Percentiles rank a stretch among this genome's conserved stretches.
These are phyloP conservation scores for Diaporthe sp. DNA, from an alignment of 2,329 filamentous ascomycete genomes.

Conservation along the genomic window DNA sequence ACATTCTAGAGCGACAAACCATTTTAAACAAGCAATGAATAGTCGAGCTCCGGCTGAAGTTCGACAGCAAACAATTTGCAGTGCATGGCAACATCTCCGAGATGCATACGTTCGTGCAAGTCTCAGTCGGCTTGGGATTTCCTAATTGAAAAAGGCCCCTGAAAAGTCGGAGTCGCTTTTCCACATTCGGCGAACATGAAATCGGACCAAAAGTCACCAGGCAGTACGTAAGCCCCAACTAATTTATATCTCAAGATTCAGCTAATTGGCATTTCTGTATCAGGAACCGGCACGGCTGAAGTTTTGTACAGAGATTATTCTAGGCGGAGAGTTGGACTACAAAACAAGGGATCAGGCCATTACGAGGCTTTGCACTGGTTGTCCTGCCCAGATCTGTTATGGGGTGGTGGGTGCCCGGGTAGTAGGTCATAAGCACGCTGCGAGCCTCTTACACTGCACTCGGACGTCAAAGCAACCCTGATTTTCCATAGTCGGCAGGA, in stretches of 20 bases:
- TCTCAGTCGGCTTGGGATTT: neutral
- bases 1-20: neutral
- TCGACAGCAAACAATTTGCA: neutral
- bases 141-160: neutral
- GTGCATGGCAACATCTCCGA: neutral
- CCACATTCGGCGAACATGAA: neutral
- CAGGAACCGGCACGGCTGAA: neutral
- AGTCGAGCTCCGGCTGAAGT: neutral
- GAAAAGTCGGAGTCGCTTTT: neutral
- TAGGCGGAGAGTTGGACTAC: neutral
- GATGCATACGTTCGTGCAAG: neutral
- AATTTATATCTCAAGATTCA: neutral
- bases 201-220: neutral
- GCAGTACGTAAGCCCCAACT: neutral
- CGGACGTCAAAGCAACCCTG: neutral
- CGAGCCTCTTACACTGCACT: neutral
- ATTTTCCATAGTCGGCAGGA: neutral
- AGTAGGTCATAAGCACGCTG: neutral
- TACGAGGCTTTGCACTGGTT: neutral
- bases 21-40: neutral
- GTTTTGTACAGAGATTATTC: neutral
- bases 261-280: neutral
- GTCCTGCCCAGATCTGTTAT: neutral
- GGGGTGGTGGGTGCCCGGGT: neutral
- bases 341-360: neutral